phyloP scores from a whole-genome alignment of 2,329 filamentous ascomycete species.

The Xylogone sp. region DNA sequence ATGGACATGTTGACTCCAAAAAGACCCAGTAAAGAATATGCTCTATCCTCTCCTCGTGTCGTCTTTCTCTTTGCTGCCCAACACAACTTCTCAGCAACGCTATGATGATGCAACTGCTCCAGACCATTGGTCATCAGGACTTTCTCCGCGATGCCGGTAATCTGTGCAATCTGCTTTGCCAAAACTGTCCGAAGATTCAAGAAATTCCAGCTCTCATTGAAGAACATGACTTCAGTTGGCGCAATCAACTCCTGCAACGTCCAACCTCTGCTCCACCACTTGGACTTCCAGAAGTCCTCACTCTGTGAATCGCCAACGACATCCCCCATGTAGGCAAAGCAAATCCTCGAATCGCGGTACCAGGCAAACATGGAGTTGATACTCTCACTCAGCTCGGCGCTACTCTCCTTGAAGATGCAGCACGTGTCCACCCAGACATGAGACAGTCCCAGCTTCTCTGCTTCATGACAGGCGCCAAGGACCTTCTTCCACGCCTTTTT shows the following conservation, averaged over 20 bases:
- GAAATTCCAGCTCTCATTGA: constrained; percentile 4
- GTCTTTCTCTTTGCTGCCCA: constrained; percentile 34
- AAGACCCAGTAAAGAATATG: constrained; percentile 39
- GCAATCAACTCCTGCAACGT: constrained; percentile 18
- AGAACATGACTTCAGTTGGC: constrained; percentile 13
- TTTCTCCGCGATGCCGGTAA: constrained; percentile 8
- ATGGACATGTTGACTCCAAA: constrained; percentile 40
- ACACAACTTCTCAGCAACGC: constrained; percentile 25
- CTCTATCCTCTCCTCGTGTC: constrained; percentile 29
- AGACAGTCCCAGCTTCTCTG: neutral
- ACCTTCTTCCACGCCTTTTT: constrained; percentile 5
- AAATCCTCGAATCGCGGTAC: constrained; percentile 12
- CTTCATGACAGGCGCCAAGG: neutral
- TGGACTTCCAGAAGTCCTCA: neutral
- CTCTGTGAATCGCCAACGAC: no score
- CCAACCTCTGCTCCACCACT: constrained; percentile 19
- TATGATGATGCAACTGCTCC: constrained; percentile 2
- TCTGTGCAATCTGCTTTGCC: constrained; percentile 6
- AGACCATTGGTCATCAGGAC: constrained; percentile 8
- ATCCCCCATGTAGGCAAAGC: neutral
- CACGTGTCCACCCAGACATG: constrained; percentile 12
- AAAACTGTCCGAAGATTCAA: constrained; percentile 10
- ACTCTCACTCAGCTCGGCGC: constrained; percentile 13
- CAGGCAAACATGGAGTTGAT: constrained; percentile 22
- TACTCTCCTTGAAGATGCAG: constrained; percentile 13